A percentile compares a stretch with the other conserved stretches of the same genome.
Evolutionary conservation across 768 basidiomycete species (phyloP).

Genomic region (Suillus variegatus): DNA sequence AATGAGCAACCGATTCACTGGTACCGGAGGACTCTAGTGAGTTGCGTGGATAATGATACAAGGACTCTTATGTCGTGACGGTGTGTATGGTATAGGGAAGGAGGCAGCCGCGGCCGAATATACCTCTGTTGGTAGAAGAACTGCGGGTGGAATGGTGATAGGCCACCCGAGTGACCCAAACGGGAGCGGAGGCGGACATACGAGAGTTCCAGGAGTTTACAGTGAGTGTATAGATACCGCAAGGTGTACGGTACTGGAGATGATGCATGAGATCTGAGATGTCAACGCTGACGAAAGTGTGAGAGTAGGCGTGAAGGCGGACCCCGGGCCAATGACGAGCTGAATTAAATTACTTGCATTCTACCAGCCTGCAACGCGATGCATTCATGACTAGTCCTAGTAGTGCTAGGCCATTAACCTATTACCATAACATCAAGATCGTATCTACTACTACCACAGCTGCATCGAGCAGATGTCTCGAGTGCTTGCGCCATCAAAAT

Average conservation of each 20-base stretch:
- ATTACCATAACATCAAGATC: conserved; percentile 1
- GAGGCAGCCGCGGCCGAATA: neutral
- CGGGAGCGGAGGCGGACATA: neutral
- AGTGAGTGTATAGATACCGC: no score
- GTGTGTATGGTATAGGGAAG: neutral
- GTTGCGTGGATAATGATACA: neutral
- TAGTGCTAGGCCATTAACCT: neutral
- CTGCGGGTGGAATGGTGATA: no score
- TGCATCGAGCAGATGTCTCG: conserved; percentile 2
- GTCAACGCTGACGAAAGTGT: no score
- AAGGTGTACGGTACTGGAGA: no score
- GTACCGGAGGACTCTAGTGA: neutral
- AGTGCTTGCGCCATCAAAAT: neutral
- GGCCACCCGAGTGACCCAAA: neutral
- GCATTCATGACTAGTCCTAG: no score
- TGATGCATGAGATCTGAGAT: no score
- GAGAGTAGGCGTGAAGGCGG: no score
- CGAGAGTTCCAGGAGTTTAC: neutral
- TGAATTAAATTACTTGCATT: no score
- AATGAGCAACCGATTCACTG: conserved; percentile 6
- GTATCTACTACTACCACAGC: neutral
- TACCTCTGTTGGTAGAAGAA: neutral
- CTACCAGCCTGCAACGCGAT: no score
- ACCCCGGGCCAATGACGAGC: no score
- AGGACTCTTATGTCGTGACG: neutral